Conservation (phyloP, 176 grass and related monocot genomes). For the Musa schizocarpa region DNA sequence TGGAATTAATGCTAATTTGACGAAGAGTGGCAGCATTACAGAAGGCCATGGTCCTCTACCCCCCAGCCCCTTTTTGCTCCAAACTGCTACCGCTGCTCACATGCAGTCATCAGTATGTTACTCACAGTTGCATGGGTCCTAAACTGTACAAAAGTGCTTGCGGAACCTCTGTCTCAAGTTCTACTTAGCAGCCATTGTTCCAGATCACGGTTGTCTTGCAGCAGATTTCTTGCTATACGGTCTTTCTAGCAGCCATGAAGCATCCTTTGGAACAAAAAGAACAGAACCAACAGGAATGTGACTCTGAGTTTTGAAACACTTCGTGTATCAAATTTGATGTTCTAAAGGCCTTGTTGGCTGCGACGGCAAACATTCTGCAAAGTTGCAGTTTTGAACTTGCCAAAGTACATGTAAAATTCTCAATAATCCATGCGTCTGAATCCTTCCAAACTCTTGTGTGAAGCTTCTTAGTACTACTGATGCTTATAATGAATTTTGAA, state of each 20-base stretch:
- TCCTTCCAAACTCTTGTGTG: not conserved
- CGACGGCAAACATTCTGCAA: not conserved
- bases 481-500: too few relatives aligned
- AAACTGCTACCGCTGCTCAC: conserved; percentile 34
- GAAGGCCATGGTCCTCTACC: conserved; percentile 31
- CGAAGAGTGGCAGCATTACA: conserved; percentile 31
- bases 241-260: too few relatives aligned
- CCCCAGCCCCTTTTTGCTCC: conserved; percentile 32
- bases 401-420: not conserved
- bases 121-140: conserved; percentile 26
- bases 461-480: not conserved
- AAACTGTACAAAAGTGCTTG: not conserved
- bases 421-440: not conserved
- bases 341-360: too few relatives aligned
- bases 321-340: too few relatives aligned
- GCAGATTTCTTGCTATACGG: not conserved
- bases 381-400: not conserved
- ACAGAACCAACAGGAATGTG: too few relatives aligned
- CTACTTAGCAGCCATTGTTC: not conserved
- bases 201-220: not conserved
- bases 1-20: conserved; percentile 33
- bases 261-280: too few relatives aligned
- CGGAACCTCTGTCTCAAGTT: not conserved
- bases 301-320: too few relatives aligned
- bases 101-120: conserved; percentile 44